Conservation (phyloP, 2,329 filamentous ascomycete genomes). For the Colletotrichum gloeosporioides region DNA sequence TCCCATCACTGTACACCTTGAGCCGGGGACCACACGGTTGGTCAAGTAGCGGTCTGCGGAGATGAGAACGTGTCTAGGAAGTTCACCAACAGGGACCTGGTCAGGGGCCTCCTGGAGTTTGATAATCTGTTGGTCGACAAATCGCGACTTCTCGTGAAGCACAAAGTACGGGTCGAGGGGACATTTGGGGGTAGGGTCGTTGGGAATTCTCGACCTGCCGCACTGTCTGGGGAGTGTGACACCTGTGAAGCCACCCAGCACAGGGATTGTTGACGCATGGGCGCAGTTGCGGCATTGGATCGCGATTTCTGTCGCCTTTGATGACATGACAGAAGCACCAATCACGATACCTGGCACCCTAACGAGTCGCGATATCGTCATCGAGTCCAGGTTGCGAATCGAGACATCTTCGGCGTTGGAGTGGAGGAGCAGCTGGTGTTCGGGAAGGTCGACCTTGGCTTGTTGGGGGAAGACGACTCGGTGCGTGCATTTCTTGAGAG, state of each 20-base stretch:
- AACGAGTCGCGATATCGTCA: slow-evolving; percentile 92
- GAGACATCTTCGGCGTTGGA: slow-evolving; percentile 90
- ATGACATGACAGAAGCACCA: slow-evolving; percentile 93
- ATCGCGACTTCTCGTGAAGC: slow-evolving; percentile 89
- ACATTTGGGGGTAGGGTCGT: slow-evolving; percentile 76
- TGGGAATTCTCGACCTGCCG: slow-evolving; percentile 64
- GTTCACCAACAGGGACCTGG: slow-evolving; percentile 94
- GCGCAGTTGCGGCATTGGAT: slow-evolving; percentile 90
- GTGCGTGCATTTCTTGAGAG: slow-evolving; percentile 89
- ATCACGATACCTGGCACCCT: slow-evolving; percentile 98
- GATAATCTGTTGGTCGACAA: slow-evolving; percentile 97
- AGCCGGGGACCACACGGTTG: slow-evolving; percentile 94
- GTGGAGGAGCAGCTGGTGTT: slow-evolving; percentile 94
- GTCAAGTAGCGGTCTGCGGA: slow-evolving; percentile 96
- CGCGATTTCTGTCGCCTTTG: slow-evolving; percentile 86
- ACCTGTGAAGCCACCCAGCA: slow-evolving; percentile 87
- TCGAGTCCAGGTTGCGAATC: slow-evolving; percentile 91
- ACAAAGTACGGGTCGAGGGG: slow-evolving; percentile 96
- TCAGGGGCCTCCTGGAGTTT: slow-evolving; percentile 98
- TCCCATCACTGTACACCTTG: slow-evolving; percentile 92
- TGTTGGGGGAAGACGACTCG: slow-evolving; percentile 88
- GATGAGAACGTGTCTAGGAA: slow-evolving; percentile 92
- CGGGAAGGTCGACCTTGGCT: slow-evolving; percentile 71
- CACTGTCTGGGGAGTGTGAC: slow-evolving; percentile 85
- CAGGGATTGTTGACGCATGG: slow-evolving; percentile 70